phyloP scores from a whole-genome alignment of 2,329 filamentous ascomycete genomes.

The Zasmidium angulare region DNA sequence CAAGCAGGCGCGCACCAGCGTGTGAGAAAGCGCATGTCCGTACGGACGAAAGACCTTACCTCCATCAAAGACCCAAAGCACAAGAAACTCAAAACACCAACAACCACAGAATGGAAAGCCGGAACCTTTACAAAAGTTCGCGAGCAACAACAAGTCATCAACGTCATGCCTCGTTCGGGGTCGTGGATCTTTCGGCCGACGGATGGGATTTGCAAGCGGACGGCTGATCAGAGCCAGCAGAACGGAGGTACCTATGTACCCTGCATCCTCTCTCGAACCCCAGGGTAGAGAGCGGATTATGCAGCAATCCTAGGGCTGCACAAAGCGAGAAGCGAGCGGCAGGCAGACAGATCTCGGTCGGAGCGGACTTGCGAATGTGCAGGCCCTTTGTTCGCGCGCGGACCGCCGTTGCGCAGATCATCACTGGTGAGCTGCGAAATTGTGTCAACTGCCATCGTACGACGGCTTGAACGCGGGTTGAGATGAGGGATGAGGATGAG shows the following conservation, averaged over 20 bases:
- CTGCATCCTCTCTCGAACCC: not conserved
- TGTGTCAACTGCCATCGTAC: conserved; percentile 48
- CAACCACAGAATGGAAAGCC: too few species aligned
- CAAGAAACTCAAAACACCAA: not conserved
- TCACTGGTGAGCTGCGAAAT: conserved; percentile 68
- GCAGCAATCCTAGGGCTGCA: not conserved
- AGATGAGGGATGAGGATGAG: not conserved
- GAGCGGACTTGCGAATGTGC: not conserved
- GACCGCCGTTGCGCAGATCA: conserved; percentile 34
- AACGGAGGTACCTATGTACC: not conserved
- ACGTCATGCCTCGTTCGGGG: not conserved
- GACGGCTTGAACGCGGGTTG: not conserved
- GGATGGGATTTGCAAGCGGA: not conserved
- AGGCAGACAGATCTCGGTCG: not conserved
- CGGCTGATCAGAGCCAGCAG: too few species aligned
- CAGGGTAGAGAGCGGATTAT: not conserved
- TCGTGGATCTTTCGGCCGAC: not conserved
- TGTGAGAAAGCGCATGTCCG: not conserved
- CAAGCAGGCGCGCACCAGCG: not conserved
- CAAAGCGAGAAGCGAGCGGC: not conserved
- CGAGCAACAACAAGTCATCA: not conserved
- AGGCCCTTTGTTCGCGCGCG: not conserved
- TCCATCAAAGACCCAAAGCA: not conserved
- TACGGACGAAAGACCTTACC: not conserved
- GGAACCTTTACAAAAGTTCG: too few species aligned